Percentiles rank a stretch among this genome's conserved stretches.
Conservation (phyloP, 805 yeast species). For the Huiozyma sinensis region DNA sequence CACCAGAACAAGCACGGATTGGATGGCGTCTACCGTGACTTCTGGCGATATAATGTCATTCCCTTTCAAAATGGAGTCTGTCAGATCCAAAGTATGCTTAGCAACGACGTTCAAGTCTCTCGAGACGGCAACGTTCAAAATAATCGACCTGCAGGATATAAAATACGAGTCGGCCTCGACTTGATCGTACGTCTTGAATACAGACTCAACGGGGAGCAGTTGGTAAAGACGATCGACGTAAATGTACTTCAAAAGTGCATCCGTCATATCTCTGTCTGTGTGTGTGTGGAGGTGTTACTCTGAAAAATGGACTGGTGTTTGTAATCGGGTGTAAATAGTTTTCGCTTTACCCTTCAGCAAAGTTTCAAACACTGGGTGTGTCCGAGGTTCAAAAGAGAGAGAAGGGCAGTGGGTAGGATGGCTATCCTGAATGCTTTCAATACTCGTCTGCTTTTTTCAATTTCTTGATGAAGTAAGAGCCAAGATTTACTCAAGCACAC, state of each 20-base stretch:
- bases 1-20: slow-evolving; percentile 26
- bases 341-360: too few species aligned
- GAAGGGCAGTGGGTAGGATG: too few species aligned
- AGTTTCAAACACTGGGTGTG: too few species aligned
- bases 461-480: too few species aligned
- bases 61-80: slow-evolving; percentile 14
- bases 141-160: slow-evolving; percentile 17
- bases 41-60: slow-evolving; percentile 8
- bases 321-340: too few species aligned
- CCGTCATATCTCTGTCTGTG: background rate
- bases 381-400: too few species aligned
- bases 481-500: too few species aligned
- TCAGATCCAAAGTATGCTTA: slow-evolving; percentile 8
- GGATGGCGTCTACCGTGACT: slow-evolving; percentile 10
- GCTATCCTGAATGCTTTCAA: too few species aligned
- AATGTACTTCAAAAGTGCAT: slow-evolving; percentile 11
- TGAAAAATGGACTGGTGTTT: too few species aligned
- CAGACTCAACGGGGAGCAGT: slow-evolving; percentile 19
- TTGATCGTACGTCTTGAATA: slow-evolving; percentile 11
- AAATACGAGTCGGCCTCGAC: slow-evolving; percentile 17
- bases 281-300: too few species aligned
- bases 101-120: slow-evolving; percentile 13
- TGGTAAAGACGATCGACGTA: slow-evolving; percentile 17
- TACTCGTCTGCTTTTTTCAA: too few species aligned
- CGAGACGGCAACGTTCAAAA: slow-evolving; percentile 16